These are phyloP conservation scores for Brasenia schreberi DNA, from an alignment of 164 flowering plant genomes.

Conservation along the genomic window DNA sequence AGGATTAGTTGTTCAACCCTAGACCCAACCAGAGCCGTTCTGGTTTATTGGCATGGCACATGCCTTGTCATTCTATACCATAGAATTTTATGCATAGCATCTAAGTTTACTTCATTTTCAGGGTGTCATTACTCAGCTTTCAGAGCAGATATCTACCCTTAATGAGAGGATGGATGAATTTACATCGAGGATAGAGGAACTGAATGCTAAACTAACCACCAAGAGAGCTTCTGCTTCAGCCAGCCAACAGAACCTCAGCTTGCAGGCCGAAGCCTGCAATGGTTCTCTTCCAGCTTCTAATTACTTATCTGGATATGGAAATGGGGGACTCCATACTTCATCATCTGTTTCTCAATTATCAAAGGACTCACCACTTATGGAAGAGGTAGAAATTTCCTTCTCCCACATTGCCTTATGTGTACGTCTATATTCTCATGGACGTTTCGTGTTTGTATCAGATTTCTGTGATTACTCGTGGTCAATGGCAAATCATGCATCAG, in stretches of 20 bases:
- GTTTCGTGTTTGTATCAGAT: slow-evolving; percentile 32
- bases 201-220: slow-evolving; percentile 47
- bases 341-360: slow-evolving; percentile 65
- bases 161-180: slow-evolving; percentile 92
- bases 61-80: too few species aligned
- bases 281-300: slow-evolving; percentile 72
- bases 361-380: slow-evolving; percentile 60
- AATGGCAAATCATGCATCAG: slow-evolving; percentile 73
- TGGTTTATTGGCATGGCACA: too few species aligned
- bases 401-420: neutral
- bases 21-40: too few species aligned
- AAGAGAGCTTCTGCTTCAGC: slow-evolving; percentile 23
- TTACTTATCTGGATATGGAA: slow-evolving; percentile 52
- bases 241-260: slow-evolving; percentile 51
- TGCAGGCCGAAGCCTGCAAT: slow-evolving; percentile 58
- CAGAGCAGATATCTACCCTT: slow-evolving; percentile 81
- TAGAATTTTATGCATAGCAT: too few species aligned
- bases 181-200: slow-evolving; percentile 65
- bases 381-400: slow-evolving; percentile 46
- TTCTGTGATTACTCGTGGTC: slow-evolving; percentile 40
- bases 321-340: slow-evolving; percentile 56
- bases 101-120: slow-evolving; percentile 9
- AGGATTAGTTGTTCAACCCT: too few species aligned
- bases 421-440: neutral
- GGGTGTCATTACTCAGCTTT: slow-evolving; percentile 69